phyloP scores from a whole-genome alignment of 192 early-diverging fungal genomes.

The Coemansia sp. region DNA sequence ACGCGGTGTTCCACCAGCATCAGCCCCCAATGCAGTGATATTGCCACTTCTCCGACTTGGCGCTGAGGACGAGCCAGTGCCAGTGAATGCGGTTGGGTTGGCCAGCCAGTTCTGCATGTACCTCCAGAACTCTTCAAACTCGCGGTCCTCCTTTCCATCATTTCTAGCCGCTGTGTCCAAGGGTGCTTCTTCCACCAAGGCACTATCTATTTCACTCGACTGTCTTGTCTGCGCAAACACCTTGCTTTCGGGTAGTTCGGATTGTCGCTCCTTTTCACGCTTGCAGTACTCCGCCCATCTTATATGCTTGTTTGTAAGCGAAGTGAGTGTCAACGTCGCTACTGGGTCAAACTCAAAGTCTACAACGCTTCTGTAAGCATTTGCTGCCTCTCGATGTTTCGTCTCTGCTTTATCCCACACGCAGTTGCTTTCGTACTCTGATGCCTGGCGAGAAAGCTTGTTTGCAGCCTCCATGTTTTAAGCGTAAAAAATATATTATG shows the following conservation, averaged over 20 bases:
- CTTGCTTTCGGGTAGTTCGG: neutral
- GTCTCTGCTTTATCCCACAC: constrained; percentile 32
- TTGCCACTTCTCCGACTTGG: neutral
- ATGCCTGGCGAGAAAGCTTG: constrained; percentile 27
- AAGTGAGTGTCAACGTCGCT: constrained; percentile 34
- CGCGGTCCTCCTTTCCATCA: constrained; percentile 26
- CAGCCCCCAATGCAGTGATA: neutral
- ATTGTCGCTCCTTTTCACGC: constrained; percentile 16
- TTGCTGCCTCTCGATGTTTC: constrained; percentile 25
- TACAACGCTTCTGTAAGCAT: constrained; percentile 21
- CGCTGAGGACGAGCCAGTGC: constrained; percentile 18
- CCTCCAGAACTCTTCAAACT: constrained; percentile 56
- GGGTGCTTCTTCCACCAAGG: neutral
- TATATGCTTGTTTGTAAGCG: constrained; percentile 37
- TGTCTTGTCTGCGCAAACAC: neutral
- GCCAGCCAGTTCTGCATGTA: constrained; percentile 57
- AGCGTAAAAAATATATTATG: neutral
- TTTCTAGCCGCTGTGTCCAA: neutral
- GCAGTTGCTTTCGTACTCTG: constrained; percentile 24
- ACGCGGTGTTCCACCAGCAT: constrained; percentile 11
- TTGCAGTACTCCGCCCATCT: constrained; percentile 50
- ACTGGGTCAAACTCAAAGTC: constrained; percentile 46
- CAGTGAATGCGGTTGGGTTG: constrained; percentile 40
- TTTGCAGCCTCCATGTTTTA: constrained; percentile 38
- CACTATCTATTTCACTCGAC: neutral